Percentiles rank a stretch among this genome's conserved stretches.
Evolutionary conservation across 805 yeast genomes (phyloP).

Genomic region (Danielozyma ontarioensis): DNA sequence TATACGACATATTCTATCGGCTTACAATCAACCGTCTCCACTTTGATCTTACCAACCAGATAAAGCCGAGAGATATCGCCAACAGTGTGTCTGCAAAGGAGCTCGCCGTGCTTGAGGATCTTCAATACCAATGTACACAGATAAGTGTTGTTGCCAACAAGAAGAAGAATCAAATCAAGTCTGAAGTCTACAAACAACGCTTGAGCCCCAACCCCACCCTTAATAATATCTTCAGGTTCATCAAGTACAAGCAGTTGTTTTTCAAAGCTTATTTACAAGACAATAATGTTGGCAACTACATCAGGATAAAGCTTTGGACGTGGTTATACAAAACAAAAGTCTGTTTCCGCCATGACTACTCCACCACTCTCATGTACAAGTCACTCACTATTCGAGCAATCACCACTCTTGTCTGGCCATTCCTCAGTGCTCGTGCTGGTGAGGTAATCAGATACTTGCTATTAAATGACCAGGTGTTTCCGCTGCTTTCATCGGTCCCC

Average conservation of each 20-base stretch:
- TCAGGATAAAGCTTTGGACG: constrained; percentile 7
- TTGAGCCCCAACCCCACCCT: background rate
- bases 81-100: constrained; percentile 23
- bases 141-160: constrained; percentile 6
- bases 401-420: constrained; percentile 39
- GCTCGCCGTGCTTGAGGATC: constrained; percentile 7
- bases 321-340: constrained; percentile 24
- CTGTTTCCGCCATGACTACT: constrained; percentile 31
- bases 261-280: constrained; percentile 1
- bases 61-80: constrained; percentile 30
- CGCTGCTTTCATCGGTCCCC: constrained; percentile 3
- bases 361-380: constrained; percentile 15
- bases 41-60: constrained; percentile 22
- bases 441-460: constrained; percentile 10
- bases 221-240: background rate
- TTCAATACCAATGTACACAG: too few relatives aligned
- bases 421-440: constrained; percentile 30
- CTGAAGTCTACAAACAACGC: background rate
- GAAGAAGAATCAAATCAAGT: background rate
- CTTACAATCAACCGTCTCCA: constrained; percentile 28
- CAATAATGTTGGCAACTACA: constrained; percentile 4
- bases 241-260: constrained; percentile 2
- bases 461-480: constrained; percentile 2
- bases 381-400: constrained; percentile 22
- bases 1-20: constrained; percentile 28